Conservation (phyloP, 1,284 basidiomycete genomes). For the Xerocomus nothofagi region DNA sequence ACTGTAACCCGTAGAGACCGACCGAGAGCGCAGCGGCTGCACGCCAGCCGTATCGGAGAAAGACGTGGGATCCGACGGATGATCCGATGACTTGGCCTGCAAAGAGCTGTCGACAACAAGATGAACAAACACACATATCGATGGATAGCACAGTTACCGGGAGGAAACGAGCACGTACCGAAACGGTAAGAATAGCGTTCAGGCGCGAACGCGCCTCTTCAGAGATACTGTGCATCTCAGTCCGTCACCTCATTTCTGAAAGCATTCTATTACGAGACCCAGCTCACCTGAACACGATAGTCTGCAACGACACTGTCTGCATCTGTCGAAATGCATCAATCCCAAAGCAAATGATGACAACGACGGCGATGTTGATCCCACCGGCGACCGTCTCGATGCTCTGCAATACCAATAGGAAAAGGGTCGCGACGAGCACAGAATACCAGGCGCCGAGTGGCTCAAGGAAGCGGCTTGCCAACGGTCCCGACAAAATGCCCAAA, state of each 20-base stretch:
- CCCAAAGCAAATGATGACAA: conserved; percentile 46
- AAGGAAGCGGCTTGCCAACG: conserved; percentile 58
- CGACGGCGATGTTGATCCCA: conserved; percentile 57
- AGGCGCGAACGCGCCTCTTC: conserved; percentile 57
- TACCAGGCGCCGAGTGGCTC: conserved; percentile 68
- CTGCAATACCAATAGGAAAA: conserved; percentile 44
- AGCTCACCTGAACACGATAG: conserved; percentile 40
- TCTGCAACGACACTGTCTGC: conserved; percentile 41
- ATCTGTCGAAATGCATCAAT: conserved; percentile 49
- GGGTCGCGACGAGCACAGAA: conserved; percentile 52
- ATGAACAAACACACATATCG: neutral
- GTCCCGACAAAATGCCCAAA: conserved; percentile 61
- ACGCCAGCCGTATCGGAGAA: conserved; percentile 52
- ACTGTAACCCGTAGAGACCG: conserved; percentile 44
- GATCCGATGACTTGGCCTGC: conserved; percentile 55
- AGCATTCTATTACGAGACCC: neutral
- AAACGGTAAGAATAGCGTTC: conserved; percentile 62
- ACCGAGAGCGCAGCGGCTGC: conserved; percentile 48
- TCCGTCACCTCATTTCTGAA: neutral
- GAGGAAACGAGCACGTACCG: conserved; percentile 36
- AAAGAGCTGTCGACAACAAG: conserved; percentile 34
- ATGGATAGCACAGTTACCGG: neutral
- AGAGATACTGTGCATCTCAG: conserved; percentile 45
- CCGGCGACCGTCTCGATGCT: conserved; percentile 58
- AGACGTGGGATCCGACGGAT: conserved; percentile 51